A percentile compares a stretch with the other conserved stretches of the same genome.
Conservation (phyloP, 1,284 basidiomycete species). For the Austroboletus novae-zelandiae region DNA sequence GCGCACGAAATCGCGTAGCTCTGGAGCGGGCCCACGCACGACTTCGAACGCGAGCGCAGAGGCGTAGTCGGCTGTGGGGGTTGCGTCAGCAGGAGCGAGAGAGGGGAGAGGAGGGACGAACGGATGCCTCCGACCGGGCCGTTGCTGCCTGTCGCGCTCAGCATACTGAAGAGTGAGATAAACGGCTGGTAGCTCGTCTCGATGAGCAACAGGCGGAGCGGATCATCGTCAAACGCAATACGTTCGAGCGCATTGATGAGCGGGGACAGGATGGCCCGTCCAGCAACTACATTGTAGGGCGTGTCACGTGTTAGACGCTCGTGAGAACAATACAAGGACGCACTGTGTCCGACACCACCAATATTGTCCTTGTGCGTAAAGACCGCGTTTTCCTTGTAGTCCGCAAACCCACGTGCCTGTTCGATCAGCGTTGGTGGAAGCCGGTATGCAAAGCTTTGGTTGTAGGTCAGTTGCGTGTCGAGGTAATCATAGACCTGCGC, state of each 20-base stretch:
- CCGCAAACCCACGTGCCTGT: conserved; percentile 65
- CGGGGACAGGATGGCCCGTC: conserved; percentile 69
- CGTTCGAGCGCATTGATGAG: conserved; percentile 69
- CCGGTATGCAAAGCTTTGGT: conserved; percentile 71
- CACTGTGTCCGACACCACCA: conserved; percentile 73
- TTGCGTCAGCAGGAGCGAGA: background rate
- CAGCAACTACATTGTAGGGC: conserved; percentile 56
- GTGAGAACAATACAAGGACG: conserved; percentile 21
- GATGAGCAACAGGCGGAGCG: conserved; percentile 71
- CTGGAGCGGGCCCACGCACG: conserved; percentile 66
- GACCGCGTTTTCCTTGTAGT: conserved; percentile 75
- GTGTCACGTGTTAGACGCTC: background rate
- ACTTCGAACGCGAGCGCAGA: conserved; percentile 79
- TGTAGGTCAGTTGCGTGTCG: conserved; percentile 73
- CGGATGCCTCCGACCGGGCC: conserved; percentile 64
- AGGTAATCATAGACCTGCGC: conserved; percentile 72
- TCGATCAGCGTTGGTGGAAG: conserved; percentile 66
- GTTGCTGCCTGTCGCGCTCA: conserved; percentile 50
- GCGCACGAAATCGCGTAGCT: conserved; percentile 73
- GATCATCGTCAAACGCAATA: conserved; percentile 74
- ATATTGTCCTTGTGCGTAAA: conserved; percentile 66
- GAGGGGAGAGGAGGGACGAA: conserved; percentile 33
- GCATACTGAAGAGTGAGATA: conserved; percentile 80
- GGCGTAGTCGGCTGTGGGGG: conserved; percentile 65
- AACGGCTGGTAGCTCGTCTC: conserved; percentile 85